Evolutionary conservation across 75 land plant genomes (phyloP), one percentile per base, ranked within the genome.

Genomic region (Cunninghamia lanceolata): DNA sequence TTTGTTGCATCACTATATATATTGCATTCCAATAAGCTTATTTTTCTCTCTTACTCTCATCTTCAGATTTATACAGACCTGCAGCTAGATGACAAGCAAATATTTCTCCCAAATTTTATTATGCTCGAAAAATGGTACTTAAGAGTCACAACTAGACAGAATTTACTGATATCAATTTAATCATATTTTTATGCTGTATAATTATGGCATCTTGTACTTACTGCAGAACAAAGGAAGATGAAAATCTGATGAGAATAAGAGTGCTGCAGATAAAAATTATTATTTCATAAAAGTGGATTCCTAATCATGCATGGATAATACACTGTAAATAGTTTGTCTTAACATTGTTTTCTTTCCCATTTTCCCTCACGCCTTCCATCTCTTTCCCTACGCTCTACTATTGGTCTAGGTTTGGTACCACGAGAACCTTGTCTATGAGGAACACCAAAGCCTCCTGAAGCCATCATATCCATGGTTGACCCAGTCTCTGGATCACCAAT

Each of bases 291-390:
- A 80, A 25, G 8, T 42, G 9, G 47, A 79, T 43, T 10, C 13
- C 50, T 38, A 79, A 36, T 79, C 30, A 80, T 11, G 40, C n/a
- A 80, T 80, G 46, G 21, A 45, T 15, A 80, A 73, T 34, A 73
- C 32, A 45, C 13, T 80, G 45, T 42, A n/a, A 10, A n/a, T 80
- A 86, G 54, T 25, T 71, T 47, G 34, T 17, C 15, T 85, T 78
- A 88, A 42, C 84, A 88, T 75, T 97, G 95, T 86, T 97, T 97
- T 68, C 98, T 92, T 80, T 97, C 99, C 99, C 99, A 97, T 85
- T 97, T 97, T 35, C 99, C 96, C 88, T 96, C 98, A 17, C 99
- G 92, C 82, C 99, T 88, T n/a, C 92, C 91, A 80, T 94, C 99
- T 74, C 96, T 85, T 81, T 94, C 98, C 88, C 94, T 93, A 30